These are phyloP conservation scores for Paramecium tetraurelia DNA, from an alignment of 73 alveolate species.

Conservation along the genomic window DNA sequence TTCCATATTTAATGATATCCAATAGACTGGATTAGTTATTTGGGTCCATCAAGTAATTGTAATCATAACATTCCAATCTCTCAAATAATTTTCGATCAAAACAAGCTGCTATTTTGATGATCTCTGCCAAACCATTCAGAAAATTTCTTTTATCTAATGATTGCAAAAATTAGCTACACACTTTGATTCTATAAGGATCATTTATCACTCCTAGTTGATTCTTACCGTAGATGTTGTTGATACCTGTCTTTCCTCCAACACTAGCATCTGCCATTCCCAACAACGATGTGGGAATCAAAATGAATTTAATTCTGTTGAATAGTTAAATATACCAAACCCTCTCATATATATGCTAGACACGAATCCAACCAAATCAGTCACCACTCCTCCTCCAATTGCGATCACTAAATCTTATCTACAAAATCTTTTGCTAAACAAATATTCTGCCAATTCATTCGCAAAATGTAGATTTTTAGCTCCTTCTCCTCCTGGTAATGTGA, in stretches of 20 bases:
- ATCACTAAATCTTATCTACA: constrained; percentile 39
- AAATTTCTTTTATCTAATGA: constrained; percentile 64
- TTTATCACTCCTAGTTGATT: constrained; percentile 63
- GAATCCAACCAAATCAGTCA: constrained; percentile 64
- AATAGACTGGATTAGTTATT: neutral
- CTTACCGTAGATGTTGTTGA: constrained; percentile 58
- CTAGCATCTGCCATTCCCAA: constrained; percentile 70
- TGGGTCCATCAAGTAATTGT: neutral
- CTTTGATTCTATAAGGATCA: constrained; percentile 48
- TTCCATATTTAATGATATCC: constrained; percentile 2
- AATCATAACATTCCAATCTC: neutral
- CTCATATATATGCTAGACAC: constrained; percentile 60
- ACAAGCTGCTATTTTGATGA: constrained; percentile 64
- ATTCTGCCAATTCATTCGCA: neutral
- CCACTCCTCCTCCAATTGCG: constrained; percentile 69
- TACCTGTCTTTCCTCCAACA: constrained; percentile 71
- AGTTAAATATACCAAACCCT: constrained; percentile 26
- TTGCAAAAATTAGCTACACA: constrained; percentile 36
- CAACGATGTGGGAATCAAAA: constrained; percentile 21
- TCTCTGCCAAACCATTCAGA: constrained; percentile 67
- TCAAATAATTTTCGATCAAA: constrained; percentile 49
- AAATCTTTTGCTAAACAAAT: neutral
- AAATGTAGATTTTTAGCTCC: neutral
- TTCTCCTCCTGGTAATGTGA: neutral
- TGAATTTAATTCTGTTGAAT: constrained; percentile 27